Percentiles rank a stretch among this genome's conserved stretches.
Conservation (phyloP, 495 filamentous ascomycete genomes). For the Hypoxylon cercidicola region DNA sequence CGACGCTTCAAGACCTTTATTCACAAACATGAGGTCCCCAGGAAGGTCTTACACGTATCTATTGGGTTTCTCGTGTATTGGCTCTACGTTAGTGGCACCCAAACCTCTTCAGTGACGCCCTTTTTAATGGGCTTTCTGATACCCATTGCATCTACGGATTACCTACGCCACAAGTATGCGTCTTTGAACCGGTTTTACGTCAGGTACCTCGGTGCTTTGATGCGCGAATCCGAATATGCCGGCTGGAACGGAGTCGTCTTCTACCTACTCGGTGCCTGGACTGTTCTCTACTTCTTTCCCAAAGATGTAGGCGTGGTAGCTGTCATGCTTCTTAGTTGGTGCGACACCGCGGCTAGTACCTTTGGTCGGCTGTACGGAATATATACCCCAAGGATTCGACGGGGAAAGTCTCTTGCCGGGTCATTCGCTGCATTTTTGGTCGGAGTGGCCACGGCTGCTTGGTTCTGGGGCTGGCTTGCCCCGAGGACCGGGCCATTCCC, state of each 20-base stretch:
- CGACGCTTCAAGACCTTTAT: conserved; percentile 75
- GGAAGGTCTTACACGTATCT: conserved; percentile 85
- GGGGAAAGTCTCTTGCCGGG: conserved; percentile 91
- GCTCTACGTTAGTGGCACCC: conserved; percentile 80
- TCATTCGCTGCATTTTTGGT: conserved; percentile 83
- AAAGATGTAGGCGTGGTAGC: conserved; percentile 94
- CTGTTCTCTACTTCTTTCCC: conserved; percentile 84
- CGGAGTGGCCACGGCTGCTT: conserved; percentile 79
- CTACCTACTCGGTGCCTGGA: conserved; percentile 91
- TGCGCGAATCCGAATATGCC: conserved; percentile 93
- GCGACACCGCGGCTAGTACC: conserved; percentile 95
- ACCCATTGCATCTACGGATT: conserved; percentile 86
- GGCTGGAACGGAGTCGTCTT: conserved; percentile 97
- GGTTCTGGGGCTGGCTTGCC: conserved; percentile 89
- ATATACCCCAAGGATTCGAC: conserved; percentile 84
- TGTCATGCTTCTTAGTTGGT: conserved; percentile 93
- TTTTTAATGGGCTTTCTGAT: conserved; percentile 83
- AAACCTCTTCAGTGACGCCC: conserved; percentile 79
- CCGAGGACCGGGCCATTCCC: conserved; percentile 73
- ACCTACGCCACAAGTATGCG: conserved; percentile 81
- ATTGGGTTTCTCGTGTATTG: conserved; percentile 93
- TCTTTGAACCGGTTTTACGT: conserved; percentile 91
- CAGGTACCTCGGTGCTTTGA: conserved; percentile 81
- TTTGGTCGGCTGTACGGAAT: conserved; percentile 88
- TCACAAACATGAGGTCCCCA: conserved; percentile 80